These are phyloP conservation scores for Suillus americanus DNA, from an alignment of 768 basidiomycete genomes.

Conservation along the genomic window DNA sequence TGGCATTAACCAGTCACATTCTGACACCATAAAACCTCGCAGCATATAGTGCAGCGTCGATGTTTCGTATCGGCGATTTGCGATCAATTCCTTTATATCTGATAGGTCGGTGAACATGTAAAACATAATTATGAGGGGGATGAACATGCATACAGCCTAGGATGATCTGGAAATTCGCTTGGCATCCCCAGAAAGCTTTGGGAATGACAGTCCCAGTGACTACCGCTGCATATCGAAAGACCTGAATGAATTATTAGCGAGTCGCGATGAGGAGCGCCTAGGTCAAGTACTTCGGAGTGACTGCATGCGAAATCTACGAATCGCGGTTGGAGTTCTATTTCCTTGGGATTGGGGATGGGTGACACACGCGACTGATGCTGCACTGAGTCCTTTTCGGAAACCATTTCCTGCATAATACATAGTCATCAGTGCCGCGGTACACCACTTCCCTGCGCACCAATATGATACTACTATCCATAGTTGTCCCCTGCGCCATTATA, in stretches of 20 bases:
- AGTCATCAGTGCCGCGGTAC: background rate
- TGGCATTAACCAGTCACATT: conserved; percentile 78
- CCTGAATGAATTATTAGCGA: conserved; percentile 39
- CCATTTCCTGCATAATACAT: conserved; percentile 55
- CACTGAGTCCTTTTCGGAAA: conserved; percentile 50
- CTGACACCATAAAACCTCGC: conserved; percentile 71
- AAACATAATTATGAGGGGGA: background rate
- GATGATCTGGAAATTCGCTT: conserved; percentile 59
- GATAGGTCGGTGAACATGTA: background rate
- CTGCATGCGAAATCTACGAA: conserved; percentile 77
- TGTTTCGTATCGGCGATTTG: conserved; percentile 78
- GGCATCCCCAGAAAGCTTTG: conserved; percentile 74
- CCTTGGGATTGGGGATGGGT: conserved; percentile 12
- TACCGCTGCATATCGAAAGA: conserved; percentile 59
- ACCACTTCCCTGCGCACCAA: conserved; percentile 41
- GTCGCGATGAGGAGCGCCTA: background rate
- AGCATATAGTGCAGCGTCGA: conserved; percentile 72
- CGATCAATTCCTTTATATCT: conserved; percentile 79
- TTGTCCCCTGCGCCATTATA: conserved; percentile 34
- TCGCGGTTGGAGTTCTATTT: conserved; percentile 61
- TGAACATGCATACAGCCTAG: conserved; percentile 46
- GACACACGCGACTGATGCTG: too few species aligned
- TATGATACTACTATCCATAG: conserved; percentile 62
- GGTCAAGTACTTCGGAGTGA: conserved; percentile 52
- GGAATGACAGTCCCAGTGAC: conserved; percentile 74